Base-by-base conservation (phyloP, 352 stramenopile species). In the Phytopythium sindhum region DNA sequence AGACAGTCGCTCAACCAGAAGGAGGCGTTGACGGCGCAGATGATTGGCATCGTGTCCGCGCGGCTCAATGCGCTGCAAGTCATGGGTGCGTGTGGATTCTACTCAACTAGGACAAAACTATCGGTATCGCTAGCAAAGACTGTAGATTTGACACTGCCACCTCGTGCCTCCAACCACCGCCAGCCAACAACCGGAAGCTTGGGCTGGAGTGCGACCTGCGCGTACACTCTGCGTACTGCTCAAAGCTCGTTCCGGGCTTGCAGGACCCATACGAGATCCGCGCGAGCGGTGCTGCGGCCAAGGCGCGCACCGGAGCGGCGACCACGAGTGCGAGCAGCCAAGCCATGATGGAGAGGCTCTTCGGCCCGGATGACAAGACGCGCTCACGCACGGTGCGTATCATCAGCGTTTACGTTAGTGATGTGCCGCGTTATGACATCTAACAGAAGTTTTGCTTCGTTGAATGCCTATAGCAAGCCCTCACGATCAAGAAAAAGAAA, bases 1-100 rank as follows among this genome's bases (percentile, higher is more conserved):
- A 84, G 89, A 63, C 77, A 88, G 62, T 84, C 84, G 54, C 66
- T 88, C 53, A 72, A 84, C 31, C 81, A 93, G 65, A 93, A 93
- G 61, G 84, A 89, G 45, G 80, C 77, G 3, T 81, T 93, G 59
- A 91, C 84, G 21, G 73, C 78, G 28, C 84, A 93, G 63, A 93
- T 93, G 81, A 93, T 93, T 56, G 80, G 75, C 33, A 89, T 93
- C 67, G 86, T 93, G 53, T 89, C 82, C 19, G 73, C 78, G 24
- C 72, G 84, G 8, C 69, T 93, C 24, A 75, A 84, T 33, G 83
- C 80, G 44, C 70, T 93, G 39, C 84, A 89, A 44, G 84, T 79
- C 39, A 75, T 88, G 44, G 78, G 78, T 87, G 28, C 19, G 53
- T 56, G 21, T 26, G 42, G 21, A 15, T 28, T 12, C 15, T 23